Percentiles rank a stretch among this genome's conserved stretches.
phyloP scores from a whole-genome alignment of 768 basidiomycete genomes.

The Dioszegia crocea region DNA sequence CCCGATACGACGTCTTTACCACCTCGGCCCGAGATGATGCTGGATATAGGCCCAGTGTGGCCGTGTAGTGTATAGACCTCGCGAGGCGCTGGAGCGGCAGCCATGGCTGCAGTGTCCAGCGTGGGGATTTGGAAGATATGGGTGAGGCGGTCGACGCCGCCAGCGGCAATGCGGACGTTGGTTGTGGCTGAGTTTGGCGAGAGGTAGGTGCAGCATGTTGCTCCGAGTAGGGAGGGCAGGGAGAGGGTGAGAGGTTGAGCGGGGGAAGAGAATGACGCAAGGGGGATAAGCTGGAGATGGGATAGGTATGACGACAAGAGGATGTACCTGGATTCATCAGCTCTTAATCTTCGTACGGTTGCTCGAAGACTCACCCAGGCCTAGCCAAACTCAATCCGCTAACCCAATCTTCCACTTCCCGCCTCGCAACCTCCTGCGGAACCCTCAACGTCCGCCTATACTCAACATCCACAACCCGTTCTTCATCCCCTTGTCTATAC shows the following conservation, averaged over 20 bases:
- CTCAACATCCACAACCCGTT: conserved; percentile 80
- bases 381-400: conserved; percentile 55
- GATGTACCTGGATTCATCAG: conserved; percentile 25
- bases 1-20: conserved; percentile 71
- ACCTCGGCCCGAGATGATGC: conserved; percentile 58
- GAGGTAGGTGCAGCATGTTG: conserved; percentile 46
- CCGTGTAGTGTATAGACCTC: conserved; percentile 69
- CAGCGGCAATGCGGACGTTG: conserved; percentile 44
- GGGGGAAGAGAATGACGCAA: conserved; percentile 20
- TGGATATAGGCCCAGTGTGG: conserved; percentile 76
- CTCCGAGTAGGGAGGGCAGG: conserved; percentile 43
- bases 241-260: conserved; percentile 37
- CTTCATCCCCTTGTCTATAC: conserved; percentile 43
- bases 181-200: conserved; percentile 25
- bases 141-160: conserved; percentile 47
- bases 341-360: too few species aligned
- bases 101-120: conserved; percentile 38
- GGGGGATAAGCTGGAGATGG: conserved; percentile 44
- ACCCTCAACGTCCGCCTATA: conserved; percentile 87
- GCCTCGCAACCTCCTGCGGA: conserved; percentile 70
- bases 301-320: conserved; percentile 48
- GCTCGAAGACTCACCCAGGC: conserved; percentile 38
- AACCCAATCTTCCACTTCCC: conserved; percentile 92
- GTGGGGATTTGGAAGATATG: conserved; percentile 48
- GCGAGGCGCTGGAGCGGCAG: conserved; percentile 41